Percentiles rank a stretch among this genome's conserved stretches.
Conservation (phyloP, 2,329 filamentous ascomycete species). For the Venturia effusa region DNA sequence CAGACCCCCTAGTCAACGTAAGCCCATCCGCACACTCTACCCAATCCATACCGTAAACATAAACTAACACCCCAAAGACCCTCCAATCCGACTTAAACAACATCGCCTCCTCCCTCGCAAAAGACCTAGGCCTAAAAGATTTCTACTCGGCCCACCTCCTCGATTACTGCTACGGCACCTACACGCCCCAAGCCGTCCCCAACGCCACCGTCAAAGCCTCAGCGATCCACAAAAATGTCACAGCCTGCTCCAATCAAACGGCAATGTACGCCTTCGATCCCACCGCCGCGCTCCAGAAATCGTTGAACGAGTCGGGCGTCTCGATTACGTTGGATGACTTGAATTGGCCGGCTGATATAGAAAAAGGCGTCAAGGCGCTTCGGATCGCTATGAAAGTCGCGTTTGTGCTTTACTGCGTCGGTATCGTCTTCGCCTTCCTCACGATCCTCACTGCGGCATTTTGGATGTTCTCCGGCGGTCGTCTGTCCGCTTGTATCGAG, state of each 20-base stretch:
- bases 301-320: constrained; percentile 32
- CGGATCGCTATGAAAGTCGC: constrained; percentile 39
- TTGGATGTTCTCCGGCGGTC: constrained; percentile 32
- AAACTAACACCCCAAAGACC: neutral
- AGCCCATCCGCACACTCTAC: neutral
- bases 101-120: constrained; percentile 31
- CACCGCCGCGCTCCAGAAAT: constrained; percentile 35
- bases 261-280: constrained; percentile 49
- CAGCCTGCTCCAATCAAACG: constrained; percentile 41
- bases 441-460: constrained; percentile 24
- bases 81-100: constrained; percentile 23
- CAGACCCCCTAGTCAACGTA: constrained; percentile 27
- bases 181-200: constrained; percentile 30
- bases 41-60: too few species aligned
- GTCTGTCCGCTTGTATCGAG: constrained; percentile 39
- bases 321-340: constrained; percentile 41
- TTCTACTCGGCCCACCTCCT: constrained; percentile 53
- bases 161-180: constrained; percentile 45
- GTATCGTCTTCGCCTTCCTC: constrained; percentile 41
- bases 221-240: constrained; percentile 40
- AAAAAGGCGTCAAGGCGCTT: constrained; percentile 41
- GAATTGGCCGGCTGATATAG: constrained; percentile 46
- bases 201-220: constrained; percentile 31
- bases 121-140: constrained; percentile 43
- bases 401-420: constrained; percentile 50